These are phyloP conservation scores for Albifimbria verrucaria DNA, from an alignment of 2,329 filamentous ascomycete genomes.

Conservation along the genomic window DNA sequence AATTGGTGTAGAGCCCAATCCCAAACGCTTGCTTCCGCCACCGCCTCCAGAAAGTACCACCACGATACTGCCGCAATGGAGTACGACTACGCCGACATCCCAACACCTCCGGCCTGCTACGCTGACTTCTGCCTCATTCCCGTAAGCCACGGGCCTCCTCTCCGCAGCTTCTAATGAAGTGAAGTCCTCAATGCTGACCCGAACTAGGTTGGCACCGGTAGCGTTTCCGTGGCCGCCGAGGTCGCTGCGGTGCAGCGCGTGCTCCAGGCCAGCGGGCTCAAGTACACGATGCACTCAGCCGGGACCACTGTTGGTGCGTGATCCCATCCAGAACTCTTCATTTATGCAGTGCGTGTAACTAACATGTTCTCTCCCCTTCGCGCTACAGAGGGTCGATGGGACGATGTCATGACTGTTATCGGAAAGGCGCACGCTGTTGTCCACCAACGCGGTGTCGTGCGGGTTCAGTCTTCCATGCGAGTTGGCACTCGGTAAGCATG, in stretches of 20 bases:
- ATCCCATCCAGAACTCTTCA: conserved; percentile 7
- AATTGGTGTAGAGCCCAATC: too few relatives aligned
- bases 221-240: conserved; percentile 72
- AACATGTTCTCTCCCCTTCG: neutral
- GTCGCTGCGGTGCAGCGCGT: conserved; percentile 86
- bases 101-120: conserved; percentile 72
- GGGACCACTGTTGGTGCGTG: conserved; percentile 84
- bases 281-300: conserved; percentile 87
- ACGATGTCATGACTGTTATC: conserved; percentile 78
- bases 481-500: conserved; percentile 67
- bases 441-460: conserved; percentile 70
- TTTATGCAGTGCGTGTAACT: neutral
- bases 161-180: too few relatives aligned
- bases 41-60: neutral
- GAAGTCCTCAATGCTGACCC: too few relatives aligned
- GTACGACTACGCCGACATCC: conserved; percentile 46
- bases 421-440: conserved; percentile 82
- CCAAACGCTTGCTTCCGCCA: too few relatives aligned
- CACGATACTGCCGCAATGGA: neutral
- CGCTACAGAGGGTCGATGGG: conserved; percentile 83
- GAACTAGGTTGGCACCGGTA: conserved; percentile 84
- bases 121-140: conserved; percentile 93
- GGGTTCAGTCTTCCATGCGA: conserved; percentile 87
- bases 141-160: conserved; percentile 38
- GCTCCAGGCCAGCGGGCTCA: conserved; percentile 74